Conservation (phyloP, 768 basidiomycete species). For the Pleurotus pulmonarius region DNA sequence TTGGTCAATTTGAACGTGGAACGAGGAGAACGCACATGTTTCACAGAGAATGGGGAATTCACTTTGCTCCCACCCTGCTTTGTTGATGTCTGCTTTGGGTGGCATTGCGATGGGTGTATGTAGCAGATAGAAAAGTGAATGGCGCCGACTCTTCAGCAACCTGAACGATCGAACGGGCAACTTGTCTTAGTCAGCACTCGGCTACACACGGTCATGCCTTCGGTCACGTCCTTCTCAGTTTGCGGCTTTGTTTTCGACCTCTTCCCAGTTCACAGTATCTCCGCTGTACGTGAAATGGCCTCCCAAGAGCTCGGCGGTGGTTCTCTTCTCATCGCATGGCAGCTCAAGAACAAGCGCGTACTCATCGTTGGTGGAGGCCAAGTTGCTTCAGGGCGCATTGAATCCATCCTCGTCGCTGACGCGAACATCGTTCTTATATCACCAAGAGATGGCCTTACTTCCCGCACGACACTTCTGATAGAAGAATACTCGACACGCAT, state of each 20-base stretch:
- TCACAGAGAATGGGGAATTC: slow-evolving; percentile 94
- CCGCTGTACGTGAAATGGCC: slow-evolving; percentile 16
- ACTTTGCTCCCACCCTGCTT: slow-evolving; percentile 91
- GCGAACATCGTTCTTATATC: slow-evolving; percentile 76
- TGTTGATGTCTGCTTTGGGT: slow-evolving; percentile 91
- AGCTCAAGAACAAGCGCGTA: slow-evolving; percentile 78
- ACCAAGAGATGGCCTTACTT: slow-evolving; percentile 63
- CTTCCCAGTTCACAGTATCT: slow-evolving; percentile 2
- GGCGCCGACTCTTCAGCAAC: background rate
- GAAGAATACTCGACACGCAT: slow-evolving; percentile 47
- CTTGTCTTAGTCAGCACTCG: slow-evolving; percentile 4
- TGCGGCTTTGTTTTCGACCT: background rate
- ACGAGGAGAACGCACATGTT: slow-evolving; percentile 57
- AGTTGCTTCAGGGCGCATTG: slow-evolving; percentile 85
- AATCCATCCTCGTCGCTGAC: slow-evolving; percentile 79
- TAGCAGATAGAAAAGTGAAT: slow-evolving; percentile 8
- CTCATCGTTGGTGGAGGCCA: slow-evolving; percentile 94
- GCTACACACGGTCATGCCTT: too few relatives aligned
- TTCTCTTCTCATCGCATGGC: slow-evolving; percentile 91
- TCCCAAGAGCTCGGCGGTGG: slow-evolving; percentile 42
- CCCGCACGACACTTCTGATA: slow-evolving; percentile 53
- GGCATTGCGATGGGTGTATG: slow-evolving; percentile 37
- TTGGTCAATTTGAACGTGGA: slow-evolving; percentile 1
- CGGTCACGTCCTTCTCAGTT: background rate
- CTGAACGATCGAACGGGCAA: background rate